Percentiles rank a stretch among this genome's conserved stretches.
Evolutionary conservation across 768 basidiomycete genomes (phyloP).

Genomic region (Russula dissimulans): DNA sequence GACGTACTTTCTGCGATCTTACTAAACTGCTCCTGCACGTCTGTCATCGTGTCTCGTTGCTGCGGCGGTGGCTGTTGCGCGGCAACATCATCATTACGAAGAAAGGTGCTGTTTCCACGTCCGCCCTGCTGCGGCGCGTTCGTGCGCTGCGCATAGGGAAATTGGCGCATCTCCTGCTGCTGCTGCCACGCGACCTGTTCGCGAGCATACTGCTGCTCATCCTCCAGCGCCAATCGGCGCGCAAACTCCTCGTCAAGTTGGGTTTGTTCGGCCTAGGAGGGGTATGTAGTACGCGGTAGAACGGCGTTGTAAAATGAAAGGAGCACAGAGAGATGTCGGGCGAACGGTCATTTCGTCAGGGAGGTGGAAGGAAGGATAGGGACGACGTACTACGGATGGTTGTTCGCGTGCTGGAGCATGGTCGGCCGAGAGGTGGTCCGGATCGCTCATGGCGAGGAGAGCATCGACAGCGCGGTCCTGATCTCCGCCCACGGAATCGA

Average conservation of each 20-base stretch:
- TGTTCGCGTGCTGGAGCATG: slow-evolving; percentile 22
- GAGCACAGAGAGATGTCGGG: neutral
- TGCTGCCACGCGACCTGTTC: slow-evolving; percentile 17
- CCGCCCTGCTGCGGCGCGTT: neutral
- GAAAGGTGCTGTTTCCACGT: neutral
- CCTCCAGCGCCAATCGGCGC: slow-evolving; percentile 56
- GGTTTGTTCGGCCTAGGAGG: slow-evolving; percentile 39
- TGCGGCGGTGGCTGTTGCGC: slow-evolving; percentile 21
- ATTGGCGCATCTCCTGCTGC: slow-evolving; percentile 11
- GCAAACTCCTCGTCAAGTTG: slow-evolving; percentile 78
- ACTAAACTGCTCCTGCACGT: slow-evolving; percentile 65
- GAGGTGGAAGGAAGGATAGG: neutral
- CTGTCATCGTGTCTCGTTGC: slow-evolving; percentile 47
- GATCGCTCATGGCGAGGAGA: slow-evolving; percentile 81
- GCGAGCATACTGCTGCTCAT: slow-evolving; percentile 27
- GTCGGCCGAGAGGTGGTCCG: slow-evolving; percentile 47
- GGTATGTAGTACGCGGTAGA: neutral
- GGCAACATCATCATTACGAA: neutral
- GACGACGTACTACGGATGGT: slow-evolving; percentile 1
- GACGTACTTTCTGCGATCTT: slow-evolving; percentile 71
- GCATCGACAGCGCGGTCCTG: slow-evolving; percentile 70
- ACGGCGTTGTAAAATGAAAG: neutral
- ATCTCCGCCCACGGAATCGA: slow-evolving; percentile 61
- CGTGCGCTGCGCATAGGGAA: slow-evolving; percentile 7
- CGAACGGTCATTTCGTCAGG: neutral